A percentile compares a stretch with the other conserved stretches of the same genome.
These are phyloP conservation scores for Salix suchowensis DNA, from an alignment of 345 rosid species.

Conservation along the genomic window DNA sequence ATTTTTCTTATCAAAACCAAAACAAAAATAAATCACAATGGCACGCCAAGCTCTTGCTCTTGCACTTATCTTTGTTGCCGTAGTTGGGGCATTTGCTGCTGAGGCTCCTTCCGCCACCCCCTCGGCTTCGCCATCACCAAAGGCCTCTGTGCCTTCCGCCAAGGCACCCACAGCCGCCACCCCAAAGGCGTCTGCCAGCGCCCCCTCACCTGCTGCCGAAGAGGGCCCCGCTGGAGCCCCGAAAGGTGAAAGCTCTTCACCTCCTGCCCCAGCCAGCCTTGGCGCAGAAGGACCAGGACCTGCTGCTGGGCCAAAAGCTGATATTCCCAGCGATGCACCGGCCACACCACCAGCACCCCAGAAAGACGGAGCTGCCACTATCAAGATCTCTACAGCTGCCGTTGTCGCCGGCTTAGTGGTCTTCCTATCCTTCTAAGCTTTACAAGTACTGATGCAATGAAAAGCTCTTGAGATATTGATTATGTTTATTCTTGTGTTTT, in stretches of 20 bases:
- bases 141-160: not conserved
- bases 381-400: conserved; percentile 9
- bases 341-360: conserved; percentile 8
- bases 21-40: conserved; percentile 9
- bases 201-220: conserved; percentile 1
- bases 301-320: conserved; percentile 1
- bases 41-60: conserved; percentile 22
- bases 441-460: not conserved
- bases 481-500: too few relatives aligned
- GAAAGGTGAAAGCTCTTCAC: conserved; percentile 10
- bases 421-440: conserved; percentile 15
- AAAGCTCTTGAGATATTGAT: not conserved
- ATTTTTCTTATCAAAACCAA: too few relatives aligned
- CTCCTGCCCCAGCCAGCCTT: conserved; percentile 16
- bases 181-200: not conserved
- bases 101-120: conserved; percentile 13
- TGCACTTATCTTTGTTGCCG: conserved; percentile 24
- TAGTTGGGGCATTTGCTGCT: conserved; percentile 25
- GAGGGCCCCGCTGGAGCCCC: not conserved
- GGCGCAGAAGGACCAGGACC: not conserved
- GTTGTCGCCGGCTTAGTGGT: conserved; percentile 16
- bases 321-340: conserved; percentile 1
- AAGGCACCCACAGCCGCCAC: not conserved
- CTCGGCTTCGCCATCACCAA: not conserved
- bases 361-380: not conserved